phyloP scores from a whole-genome alignment of 106 monocot genomes.

The Allium sativum region DNA sequence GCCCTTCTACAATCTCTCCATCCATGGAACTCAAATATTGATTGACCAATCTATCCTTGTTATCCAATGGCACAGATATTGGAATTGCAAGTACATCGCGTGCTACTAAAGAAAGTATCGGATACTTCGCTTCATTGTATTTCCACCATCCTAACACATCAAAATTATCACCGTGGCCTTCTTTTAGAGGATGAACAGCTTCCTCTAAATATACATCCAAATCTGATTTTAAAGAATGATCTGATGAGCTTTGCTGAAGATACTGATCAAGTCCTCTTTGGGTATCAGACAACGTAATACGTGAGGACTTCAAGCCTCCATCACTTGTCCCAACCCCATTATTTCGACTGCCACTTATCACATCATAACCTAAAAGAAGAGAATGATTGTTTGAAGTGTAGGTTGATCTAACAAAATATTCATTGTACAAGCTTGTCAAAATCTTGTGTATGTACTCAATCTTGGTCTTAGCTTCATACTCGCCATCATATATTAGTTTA shows the following conservation, averaged over 20 bases:
- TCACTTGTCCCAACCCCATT: constrained; percentile 11
- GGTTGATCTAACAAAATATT: constrained; percentile 44
- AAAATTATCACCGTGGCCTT: constrained; percentile 35
- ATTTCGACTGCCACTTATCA: constrained; percentile 16
- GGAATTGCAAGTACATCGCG: constrained; percentile 53
- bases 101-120: constrained; percentile 53
- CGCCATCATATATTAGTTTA: constrained; percentile 40
- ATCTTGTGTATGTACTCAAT: constrained; percentile 37
- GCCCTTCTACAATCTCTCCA: constrained; percentile 27
- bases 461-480: constrained; percentile 37
- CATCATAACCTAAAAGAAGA: constrained; percentile 28
- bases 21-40: constrained; percentile 47
- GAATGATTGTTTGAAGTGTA: constrained; percentile 24
- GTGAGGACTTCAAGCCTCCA: constrained; percentile 30
- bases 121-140: constrained; percentile 57
- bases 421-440: constrained; percentile 54
- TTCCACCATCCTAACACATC: constrained; percentile 74
- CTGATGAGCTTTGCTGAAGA: constrained; percentile 49
- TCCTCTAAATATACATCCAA: constrained; percentile 74
- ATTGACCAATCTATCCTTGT: constrained; percentile 34
- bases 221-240: constrained; percentile 55
- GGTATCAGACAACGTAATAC: constrained; percentile 53
- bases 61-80: constrained; percentile 23
- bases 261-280: constrained; percentile 65
- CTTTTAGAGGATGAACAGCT: constrained; percentile 44